Conservation (phyloP, 768 basidiomycete genomes). For the Psilocybe cubensis region DNA sequence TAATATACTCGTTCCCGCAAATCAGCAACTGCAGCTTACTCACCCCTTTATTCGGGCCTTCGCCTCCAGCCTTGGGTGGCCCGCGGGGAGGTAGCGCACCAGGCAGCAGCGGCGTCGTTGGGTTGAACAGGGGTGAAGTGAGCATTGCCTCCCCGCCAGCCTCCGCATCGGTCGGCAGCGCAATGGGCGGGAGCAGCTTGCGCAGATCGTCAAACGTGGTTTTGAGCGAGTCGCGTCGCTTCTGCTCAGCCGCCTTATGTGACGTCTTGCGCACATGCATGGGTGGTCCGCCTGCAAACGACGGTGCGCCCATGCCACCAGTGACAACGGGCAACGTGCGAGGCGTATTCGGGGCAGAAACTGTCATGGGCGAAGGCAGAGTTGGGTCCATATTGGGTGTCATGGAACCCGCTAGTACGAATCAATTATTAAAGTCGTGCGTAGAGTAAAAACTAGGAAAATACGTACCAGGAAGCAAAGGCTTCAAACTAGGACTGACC, state of each 20-base stretch:
- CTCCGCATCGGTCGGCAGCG: slow-evolving; percentile 66
- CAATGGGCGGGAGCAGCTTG: slow-evolving; percentile 84
- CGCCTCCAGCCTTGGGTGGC: slow-evolving; percentile 80
- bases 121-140: slow-evolving; percentile 32
- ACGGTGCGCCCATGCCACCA: slow-evolving; percentile 7
- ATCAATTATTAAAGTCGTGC: background rate
- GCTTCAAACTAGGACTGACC: slow-evolving; percentile 65
- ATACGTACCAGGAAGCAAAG: slow-evolving; percentile 71
- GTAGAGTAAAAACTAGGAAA: background rate
- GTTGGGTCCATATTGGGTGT: slow-evolving; percentile 21
- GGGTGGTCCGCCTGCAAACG: slow-evolving; percentile 25
- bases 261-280: slow-evolving; percentile 70
- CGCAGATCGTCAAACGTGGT: slow-evolving; percentile 89
- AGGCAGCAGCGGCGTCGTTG: slow-evolving; percentile 75
- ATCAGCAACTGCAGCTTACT: slow-evolving; percentile 92
- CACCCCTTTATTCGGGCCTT: slow-evolving; percentile 94
- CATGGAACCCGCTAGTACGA: slow-evolving; percentile 16
- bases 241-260: slow-evolving; percentile 97
- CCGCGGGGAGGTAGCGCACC: slow-evolving; percentile 90
- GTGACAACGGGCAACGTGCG: slow-evolving; percentile 10
- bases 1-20: slow-evolving; percentile 89
- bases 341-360: slow-evolving; percentile 14
- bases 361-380: slow-evolving; percentile 16
- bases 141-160: slow-evolving; percentile 14
- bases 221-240: slow-evolving; percentile 95